Evolutionary conservation across 1,284 basidiomycete species (phyloP).

Genomic region (Dichomitus squalens): DNA sequence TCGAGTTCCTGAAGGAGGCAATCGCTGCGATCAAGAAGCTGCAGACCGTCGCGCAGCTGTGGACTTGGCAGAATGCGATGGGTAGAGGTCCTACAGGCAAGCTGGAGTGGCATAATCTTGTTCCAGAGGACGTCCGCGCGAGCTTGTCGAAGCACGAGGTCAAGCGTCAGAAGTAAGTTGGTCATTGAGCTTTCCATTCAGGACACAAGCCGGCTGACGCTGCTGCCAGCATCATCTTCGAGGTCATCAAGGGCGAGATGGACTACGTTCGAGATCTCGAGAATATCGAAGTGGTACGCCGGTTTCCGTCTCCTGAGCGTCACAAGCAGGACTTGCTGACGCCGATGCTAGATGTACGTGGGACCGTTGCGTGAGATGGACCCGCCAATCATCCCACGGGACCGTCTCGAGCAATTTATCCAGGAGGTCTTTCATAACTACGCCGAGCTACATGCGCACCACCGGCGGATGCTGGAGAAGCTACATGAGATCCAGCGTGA

Average conservation of each 20-base stretch:
- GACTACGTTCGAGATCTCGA: conserved; percentile 93
- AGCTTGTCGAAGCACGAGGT: conserved; percentile 75
- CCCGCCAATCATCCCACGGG: conserved; percentile 76
- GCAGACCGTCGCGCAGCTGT: conserved; percentile 75
- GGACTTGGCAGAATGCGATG: conserved; percentile 88
- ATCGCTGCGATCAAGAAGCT: conserved; percentile 78
- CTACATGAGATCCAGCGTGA: conserved; percentile 89
- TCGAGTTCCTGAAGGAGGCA: conserved; percentile 76
- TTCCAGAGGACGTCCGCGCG: conserved; percentile 67
- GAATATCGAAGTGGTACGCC: conserved; percentile 79
- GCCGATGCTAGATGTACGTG: conserved; percentile 65
- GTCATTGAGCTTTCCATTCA: not conserved
- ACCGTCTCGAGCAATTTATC: conserved; percentile 80
- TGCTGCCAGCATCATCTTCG: conserved; percentile 79
- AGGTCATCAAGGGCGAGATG: conserved; percentile 96
- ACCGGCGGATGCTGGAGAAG: conserved; percentile 74
- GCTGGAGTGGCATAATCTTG: conserved; percentile 89
- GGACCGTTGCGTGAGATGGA: conserved; percentile 73
- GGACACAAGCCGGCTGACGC: not conserved
- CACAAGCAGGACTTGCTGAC: not conserved
- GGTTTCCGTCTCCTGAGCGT: conserved; percentile 8
- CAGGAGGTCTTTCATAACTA: conserved; percentile 94
- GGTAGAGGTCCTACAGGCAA: conserved; percentile 73
- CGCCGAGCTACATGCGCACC: conserved; percentile 74
- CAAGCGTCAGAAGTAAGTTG: conserved; percentile 84